Percentiles rank a stretch among this genome's conserved stretches.
Evolutionary conservation across 192 early-diverging fungal genomes (phyloP).

Genomic region (Coemansia sp.): DNA sequence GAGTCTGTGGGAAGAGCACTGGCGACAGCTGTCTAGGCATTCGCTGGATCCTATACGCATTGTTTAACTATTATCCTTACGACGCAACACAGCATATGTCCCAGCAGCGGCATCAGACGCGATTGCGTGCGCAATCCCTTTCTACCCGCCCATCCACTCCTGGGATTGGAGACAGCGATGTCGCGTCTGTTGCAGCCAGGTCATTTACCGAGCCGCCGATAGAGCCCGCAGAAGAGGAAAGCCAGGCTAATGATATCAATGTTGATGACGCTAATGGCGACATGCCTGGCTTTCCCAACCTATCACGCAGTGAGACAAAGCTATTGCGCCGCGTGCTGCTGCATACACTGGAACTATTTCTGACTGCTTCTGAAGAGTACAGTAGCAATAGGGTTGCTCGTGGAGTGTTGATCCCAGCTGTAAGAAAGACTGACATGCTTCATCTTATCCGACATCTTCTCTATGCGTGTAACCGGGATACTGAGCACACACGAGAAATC

Average conservation of each 20-base stretch:
- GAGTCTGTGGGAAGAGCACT: constrained; percentile 13
- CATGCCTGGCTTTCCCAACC: constrained; percentile 21
- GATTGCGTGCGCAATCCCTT: constrained; percentile 4
- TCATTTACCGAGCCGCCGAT: constrained; percentile 4
- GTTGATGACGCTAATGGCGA: constrained; percentile 7
- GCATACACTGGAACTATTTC: constrained; percentile 35
- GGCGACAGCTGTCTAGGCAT: constrained; percentile 21
- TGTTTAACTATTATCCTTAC: constrained; percentile 44
- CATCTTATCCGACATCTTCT: constrained; percentile 35
- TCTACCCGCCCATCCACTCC: constrained; percentile 15
- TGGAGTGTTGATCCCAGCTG: constrained; percentile 6
- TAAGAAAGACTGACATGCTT: constrained; percentile 22
- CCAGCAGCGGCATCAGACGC: constrained; percentile 21
- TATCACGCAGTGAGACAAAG: constrained; percentile 20
- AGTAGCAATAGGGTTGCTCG: no score
- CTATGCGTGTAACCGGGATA: constrained; percentile 41
- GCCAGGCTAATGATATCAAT: constrained; percentile 7
- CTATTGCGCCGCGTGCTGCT: constrained; percentile 30
- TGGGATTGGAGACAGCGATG: background rate
- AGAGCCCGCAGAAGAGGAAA: constrained; percentile 4
- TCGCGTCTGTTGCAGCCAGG: background rate
- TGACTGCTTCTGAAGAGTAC: constrained; percentile 27
- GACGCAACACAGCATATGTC: constrained; percentile 40
- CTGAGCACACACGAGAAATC: constrained; percentile 37
- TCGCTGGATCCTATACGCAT: constrained; percentile 37